phyloP scores from a whole-genome alignment of 352 stramenopile species.

The Pythium brachiatum region DNA sequence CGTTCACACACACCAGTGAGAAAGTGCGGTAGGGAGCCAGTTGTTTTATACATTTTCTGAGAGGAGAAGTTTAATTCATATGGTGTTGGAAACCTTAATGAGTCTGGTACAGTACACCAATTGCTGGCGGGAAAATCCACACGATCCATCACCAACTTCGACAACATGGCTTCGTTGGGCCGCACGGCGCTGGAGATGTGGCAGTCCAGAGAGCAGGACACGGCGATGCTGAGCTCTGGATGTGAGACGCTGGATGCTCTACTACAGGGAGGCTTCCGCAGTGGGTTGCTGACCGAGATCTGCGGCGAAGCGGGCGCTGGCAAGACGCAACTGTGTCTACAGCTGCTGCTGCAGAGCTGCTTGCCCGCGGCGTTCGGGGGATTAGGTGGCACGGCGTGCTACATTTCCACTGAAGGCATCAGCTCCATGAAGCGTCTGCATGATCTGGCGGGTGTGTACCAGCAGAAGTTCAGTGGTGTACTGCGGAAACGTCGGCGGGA shows the following conservation, averaged over 20 bases:
- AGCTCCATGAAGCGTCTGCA: conserved; percentile 69
- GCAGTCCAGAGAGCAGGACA: conserved; percentile 25
- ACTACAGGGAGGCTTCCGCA: conserved; percentile 62
- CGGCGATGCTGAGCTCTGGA: conserved; percentile 43
- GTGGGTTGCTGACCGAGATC: conserved; percentile 66
- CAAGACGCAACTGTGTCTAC: conserved; percentile 80
- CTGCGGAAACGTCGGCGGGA: conserved; percentile 50
- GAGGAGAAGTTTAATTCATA: too few relatives aligned
- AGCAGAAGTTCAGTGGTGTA: conserved; percentile 34
- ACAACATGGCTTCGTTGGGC: conserved; percentile 18
- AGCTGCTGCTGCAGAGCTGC: conserved; percentile 69
- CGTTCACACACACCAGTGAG: conserved; percentile 7
- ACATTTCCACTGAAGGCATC: conserved; percentile 79
- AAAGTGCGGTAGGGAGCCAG: conserved; percentile 2
- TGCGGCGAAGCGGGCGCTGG: conserved; percentile 70
- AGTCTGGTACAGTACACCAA: conserved; percentile 11
- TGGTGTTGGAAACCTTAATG: background rate
- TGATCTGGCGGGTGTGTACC: conserved; percentile 56
- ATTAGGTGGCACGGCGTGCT: conserved; percentile 62
- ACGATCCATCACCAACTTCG: background rate
- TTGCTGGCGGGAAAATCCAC: conserved; percentile 14
- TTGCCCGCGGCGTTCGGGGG: conserved; percentile 47
- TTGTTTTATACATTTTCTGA: conserved; percentile 22
- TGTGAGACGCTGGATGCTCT: conserved; percentile 56
- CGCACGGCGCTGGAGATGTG: conserved; percentile 51